Base-by-base conservation (phyloP, 2,329 filamentous ascomycete genomes). In the Pseudogymnoascus sp. region DNA sequence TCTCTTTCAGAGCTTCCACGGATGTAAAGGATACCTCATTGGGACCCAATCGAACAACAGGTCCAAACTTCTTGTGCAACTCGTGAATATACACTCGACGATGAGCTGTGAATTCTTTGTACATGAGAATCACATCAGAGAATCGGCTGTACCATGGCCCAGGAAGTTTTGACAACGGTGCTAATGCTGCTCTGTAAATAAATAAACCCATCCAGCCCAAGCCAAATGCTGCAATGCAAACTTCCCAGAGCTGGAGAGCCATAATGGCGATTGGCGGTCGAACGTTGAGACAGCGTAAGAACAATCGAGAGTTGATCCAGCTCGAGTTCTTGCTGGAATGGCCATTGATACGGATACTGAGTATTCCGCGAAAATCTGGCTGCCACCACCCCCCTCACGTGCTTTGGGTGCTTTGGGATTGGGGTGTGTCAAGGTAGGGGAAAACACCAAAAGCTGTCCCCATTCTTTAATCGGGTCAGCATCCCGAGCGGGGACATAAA, bases 1-100 rank as follows among this genome's bases (percentile, higher is more conserved):
- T 87, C 73, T 86, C 82, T 70, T 84, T 87, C 61, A 87, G 73
- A 0, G 82, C 85, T 7, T 78, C 75, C 7, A 77, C 73, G 1
- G 82, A 84, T 0, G 82, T 79, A 65, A 87, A 87, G 0, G 82
- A 82, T 3, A 85, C 81, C 72, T 88, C 84, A 65, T 80, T 79
- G 0, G 84, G 84, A 0, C 78, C 79, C 31, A 88, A 70, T 4
- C 85, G 79, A 16, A 88, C 82, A 0, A 82, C 80, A 0, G 82
- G 80, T 0, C 85, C 85, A 65, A 86, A 85, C 59, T 71, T 72
- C 61, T 76, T 68, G 69, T 88, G 85, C 14, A 87, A 75, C 0
- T 67, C 62, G 66, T 88, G 84, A 31, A 87, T 77, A 66, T 86
- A 85, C 50, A 73, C 70, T 1, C 84, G 84, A 31, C 84, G 76